A percentile compares a stretch with the other conserved stretches of the same genome.
Conservation (phyloP, 2,329 filamentous ascomycete species). For the Meredithiella fracta region DNA sequence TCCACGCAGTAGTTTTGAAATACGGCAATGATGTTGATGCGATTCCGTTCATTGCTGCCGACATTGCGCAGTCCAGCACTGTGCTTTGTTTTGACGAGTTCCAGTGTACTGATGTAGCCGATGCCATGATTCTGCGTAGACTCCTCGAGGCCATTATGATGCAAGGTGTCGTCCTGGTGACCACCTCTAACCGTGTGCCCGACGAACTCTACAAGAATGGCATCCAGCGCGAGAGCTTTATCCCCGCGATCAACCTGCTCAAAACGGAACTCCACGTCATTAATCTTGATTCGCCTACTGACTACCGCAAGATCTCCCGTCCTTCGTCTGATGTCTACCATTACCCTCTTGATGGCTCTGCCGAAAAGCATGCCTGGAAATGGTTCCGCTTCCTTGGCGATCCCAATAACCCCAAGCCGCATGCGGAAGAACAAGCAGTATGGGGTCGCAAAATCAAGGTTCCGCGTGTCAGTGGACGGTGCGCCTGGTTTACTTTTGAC, state of each 20-base stretch:
- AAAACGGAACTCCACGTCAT: constrained; percentile 73
- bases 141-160: constrained; percentile 84
- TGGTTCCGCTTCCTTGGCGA: constrained; percentile 95
- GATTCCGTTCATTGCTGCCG: constrained; percentile 83
- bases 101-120: constrained; percentile 93
- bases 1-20: constrained; percentile 79
- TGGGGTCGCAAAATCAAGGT: constrained; percentile 88
- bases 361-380: constrained; percentile 67
- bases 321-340: constrained; percentile 91
- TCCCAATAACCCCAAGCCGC: constrained; percentile 55
- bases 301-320: constrained; percentile 92
- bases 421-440: constrained; percentile 62
- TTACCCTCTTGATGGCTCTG: constrained; percentile 64
- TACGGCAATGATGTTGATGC: constrained; percentile 82
- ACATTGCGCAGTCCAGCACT: constrained; percentile 69
- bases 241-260: constrained; percentile 86
- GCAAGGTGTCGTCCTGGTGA: constrained; percentile 90
- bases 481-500: constrained; percentile 82
- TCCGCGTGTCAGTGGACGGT: constrained; percentile 70
- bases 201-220: constrained; percentile 96
- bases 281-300: constrained; percentile 85
- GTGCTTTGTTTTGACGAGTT: constrained; percentile 98
- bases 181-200: constrained; percentile 91
- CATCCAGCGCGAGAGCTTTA: constrained; percentile 86
- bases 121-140: constrained; percentile 89